Conservation (phyloP, 805 yeast species). For the Phaffomyces antillensis region DNA sequence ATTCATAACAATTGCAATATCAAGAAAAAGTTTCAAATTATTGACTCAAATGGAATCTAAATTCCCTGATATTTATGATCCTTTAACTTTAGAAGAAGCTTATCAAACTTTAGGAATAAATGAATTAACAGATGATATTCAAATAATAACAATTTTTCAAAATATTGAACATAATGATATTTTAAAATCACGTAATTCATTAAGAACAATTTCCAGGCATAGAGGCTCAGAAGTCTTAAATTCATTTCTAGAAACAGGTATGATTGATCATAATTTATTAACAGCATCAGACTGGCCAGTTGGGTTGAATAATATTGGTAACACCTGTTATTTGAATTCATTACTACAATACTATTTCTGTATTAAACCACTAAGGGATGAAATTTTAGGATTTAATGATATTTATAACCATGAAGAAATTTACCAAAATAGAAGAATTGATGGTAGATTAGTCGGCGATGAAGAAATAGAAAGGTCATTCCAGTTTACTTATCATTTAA, state of each 20-base stretch:
- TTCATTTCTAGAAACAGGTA: constrained; percentile 54
- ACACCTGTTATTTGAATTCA: constrained; percentile 91
- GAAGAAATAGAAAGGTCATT: constrained; percentile 74
- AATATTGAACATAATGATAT: constrained; percentile 39
- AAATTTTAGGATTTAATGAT: constrained; percentile 48
- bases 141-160: constrained; percentile 46
- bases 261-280: constrained; percentile 48
- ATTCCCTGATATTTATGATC: constrained; percentile 24
- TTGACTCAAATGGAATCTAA: constrained; percentile 43
- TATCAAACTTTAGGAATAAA: constrained; percentile 42
- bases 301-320: constrained; percentile 91
- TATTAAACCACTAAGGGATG: constrained; percentile 69
- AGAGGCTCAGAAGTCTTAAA: constrained; percentile 49
- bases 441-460: constrained; percentile 78
- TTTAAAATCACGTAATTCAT: constrained; percentile 47
- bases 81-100: constrained; percentile 34
- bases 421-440: constrained; percentile 57
- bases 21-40: constrained; percentile 50
- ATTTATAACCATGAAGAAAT: constrained; percentile 27
- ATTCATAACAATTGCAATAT: constrained; percentile 52
- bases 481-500: constrained; percentile 70
- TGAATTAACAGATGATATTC: constrained; percentile 47
- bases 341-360: constrained; percentile 85
- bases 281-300: constrained; percentile 77
- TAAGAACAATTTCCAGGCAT: constrained; percentile 47